phyloP scores from a whole-genome alignment of 768 basidiomycete genomes.

The Daedaleopsis sinensis region DNA sequence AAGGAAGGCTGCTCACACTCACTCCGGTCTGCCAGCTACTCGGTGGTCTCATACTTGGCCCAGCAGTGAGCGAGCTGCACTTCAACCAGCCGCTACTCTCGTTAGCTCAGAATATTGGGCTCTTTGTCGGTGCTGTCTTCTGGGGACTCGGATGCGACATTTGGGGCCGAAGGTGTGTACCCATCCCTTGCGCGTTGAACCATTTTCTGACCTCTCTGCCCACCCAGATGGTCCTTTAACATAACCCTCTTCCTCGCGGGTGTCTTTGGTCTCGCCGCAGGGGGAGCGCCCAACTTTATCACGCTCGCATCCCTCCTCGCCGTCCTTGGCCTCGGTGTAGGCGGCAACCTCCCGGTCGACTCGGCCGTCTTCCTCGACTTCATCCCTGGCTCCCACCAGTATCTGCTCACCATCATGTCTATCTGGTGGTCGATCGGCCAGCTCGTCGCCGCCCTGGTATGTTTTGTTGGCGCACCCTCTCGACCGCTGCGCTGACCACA shows the following conservation, averaged over 20 bases:
- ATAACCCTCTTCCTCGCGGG: slow-evolving; percentile 56
- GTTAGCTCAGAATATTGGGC: slow-evolving; percentile 54
- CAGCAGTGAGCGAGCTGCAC: slow-evolving; percentile 51
- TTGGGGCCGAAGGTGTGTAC: slow-evolving; percentile 49
- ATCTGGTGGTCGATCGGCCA: slow-evolving; percentile 66
- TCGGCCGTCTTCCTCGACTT: slow-evolving; percentile 57
- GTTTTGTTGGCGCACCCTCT: slow-evolving; percentile 7
- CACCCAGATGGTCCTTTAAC: slow-evolving; percentile 52
- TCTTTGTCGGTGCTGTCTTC: slow-evolving; percentile 51
- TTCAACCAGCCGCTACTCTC: slow-evolving; percentile 51
- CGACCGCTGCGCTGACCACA: too few relatives aligned
- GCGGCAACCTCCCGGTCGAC: slow-evolving; percentile 62
- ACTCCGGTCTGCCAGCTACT: slow-evolving; percentile 33
- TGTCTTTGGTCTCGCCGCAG: slow-evolving; percentile 55
- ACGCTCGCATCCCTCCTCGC: slow-evolving; percentile 51
- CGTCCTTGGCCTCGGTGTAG: slow-evolving; percentile 49
- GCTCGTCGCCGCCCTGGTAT: slow-evolving; percentile 49
- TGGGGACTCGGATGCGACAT: slow-evolving; percentile 55
- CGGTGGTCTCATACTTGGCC: slow-evolving; percentile 49
- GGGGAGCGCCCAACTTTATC: slow-evolving; percentile 48
- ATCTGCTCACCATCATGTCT: slow-evolving; percentile 57
- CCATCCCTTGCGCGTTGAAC: not conserved
- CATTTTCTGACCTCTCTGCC: not conserved
- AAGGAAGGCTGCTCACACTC: too few relatives aligned
- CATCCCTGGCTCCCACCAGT: slow-evolving; percentile 56